Evolutionary conservation across 2,329 filamentous ascomycete species (phyloP).

Genomic region (Alternaria panax): DNA sequence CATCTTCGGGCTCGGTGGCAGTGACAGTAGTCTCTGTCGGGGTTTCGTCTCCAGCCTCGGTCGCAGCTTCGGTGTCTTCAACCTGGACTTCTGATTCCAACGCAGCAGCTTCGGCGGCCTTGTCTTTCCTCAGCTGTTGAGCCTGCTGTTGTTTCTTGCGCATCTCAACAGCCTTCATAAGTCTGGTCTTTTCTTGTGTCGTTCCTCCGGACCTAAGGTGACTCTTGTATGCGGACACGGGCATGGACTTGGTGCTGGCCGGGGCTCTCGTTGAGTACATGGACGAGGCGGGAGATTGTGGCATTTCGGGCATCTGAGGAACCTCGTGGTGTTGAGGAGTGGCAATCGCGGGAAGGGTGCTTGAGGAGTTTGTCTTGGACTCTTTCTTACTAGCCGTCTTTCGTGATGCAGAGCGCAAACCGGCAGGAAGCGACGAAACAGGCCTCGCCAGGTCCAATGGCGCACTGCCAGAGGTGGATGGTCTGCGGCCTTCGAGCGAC

Average conservation of each 20-base stretch:
- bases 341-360: constrained; percentile 37
- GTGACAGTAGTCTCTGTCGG: not conserved
- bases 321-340: constrained; percentile 44
- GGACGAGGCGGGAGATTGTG: constrained; percentile 48
- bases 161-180: constrained; percentile 94
- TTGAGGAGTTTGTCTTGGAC: constrained; percentile 47
- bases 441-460: constrained; percentile 64
- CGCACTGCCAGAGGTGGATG: constrained; percentile 63
- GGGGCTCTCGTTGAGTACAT: constrained; percentile 51
- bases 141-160: constrained; percentile 76
- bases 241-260: constrained; percentile 54
- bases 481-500: constrained; percentile 71
- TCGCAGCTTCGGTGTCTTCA: constrained; percentile 2
- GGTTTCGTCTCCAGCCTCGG: not conserved
- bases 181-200: constrained; percentile 85
- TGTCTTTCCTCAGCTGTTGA: constrained; percentile 33
- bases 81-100: constrained; percentile 11
- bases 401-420: constrained; percentile 66
- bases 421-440: constrained; percentile 79
- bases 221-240: constrained; percentile 47
- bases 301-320: constrained; percentile 45
- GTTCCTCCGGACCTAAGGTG: constrained; percentile 62
- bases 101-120: constrained; percentile 16
- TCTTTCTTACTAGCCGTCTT: constrained; percentile 42
- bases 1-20: constrained; percentile 7